phyloP scores from a whole-genome alignment of 371 early-diverging fungal species.

The Funneliformis caledonium region DNA sequence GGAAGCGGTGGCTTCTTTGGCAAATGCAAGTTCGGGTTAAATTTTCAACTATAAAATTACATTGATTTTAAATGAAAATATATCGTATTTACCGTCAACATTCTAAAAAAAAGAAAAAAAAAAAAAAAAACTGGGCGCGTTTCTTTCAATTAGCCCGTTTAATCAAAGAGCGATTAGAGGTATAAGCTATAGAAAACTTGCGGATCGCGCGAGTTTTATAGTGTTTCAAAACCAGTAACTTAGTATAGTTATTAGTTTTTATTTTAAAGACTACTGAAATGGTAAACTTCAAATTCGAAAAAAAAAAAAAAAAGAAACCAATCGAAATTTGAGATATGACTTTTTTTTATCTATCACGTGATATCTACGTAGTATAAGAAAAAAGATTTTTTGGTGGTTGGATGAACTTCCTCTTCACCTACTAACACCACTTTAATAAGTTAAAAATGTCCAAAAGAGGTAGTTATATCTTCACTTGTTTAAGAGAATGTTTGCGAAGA shows the following conservation, averaged over 20 bases:
- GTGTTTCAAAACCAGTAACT: background rate
- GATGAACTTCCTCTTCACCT: background rate
- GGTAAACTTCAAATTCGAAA: no score
- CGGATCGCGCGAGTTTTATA: background rate
- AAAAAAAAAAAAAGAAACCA: no score
- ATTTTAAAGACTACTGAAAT: no score
- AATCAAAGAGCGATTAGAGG: background rate
- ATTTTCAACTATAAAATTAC: background rate
- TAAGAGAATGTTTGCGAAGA: background rate
- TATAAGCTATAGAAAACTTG: background rate
- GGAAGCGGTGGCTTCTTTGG: conserved; percentile 31
- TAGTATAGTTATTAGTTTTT: no score
- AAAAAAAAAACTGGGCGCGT: background rate
- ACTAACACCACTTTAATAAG: background rate
- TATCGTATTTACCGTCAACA: background rate
- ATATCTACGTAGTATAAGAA: background rate
- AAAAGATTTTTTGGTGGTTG: background rate
- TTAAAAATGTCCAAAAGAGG: conserved; percentile 30
- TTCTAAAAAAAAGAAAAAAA: background rate
- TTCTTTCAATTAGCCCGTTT: background rate
- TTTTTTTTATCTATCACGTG: background rate
- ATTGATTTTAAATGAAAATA: background rate
- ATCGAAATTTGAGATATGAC: no score
- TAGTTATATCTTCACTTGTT: background rate
- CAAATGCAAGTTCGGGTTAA: background rate